These are phyloP conservation scores for Echinosophora koreensis DNA, from an alignment of 306 rosid genomes.

Conservation along the genomic window DNA sequence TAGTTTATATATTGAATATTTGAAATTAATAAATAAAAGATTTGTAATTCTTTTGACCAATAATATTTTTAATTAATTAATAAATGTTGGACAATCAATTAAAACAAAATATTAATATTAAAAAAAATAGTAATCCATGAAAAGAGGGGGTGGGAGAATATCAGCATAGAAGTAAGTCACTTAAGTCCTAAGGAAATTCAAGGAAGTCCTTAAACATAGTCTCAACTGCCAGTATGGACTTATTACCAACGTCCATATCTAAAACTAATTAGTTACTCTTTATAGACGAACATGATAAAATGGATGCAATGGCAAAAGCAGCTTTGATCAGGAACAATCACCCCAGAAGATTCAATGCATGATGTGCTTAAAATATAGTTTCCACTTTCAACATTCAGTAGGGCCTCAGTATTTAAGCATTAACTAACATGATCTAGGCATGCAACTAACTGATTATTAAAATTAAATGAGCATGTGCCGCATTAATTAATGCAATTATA, in stretches of 20 bases:
- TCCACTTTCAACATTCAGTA: background rate
- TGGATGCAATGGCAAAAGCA: background rate
- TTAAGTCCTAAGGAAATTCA: too few relatives aligned
- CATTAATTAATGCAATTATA: background rate
- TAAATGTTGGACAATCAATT: background rate
- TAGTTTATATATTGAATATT: too few relatives aligned
- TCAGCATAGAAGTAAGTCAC: too few relatives aligned
- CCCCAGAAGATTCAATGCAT: background rate
- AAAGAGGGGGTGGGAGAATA: too few relatives aligned
- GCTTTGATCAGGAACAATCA: slow-evolving; percentile 26
- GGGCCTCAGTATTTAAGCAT: slow-evolving; percentile 14
- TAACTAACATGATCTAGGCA: slow-evolving; percentile 17
- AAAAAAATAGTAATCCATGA: background rate
- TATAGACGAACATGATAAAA: background rate
- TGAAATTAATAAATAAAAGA: too few relatives aligned
- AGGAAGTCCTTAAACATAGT: background rate
- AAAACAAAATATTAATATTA: background rate
- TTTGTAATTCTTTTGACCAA: too few relatives aligned
- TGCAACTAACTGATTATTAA: slow-evolving; percentile 18
- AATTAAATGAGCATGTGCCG: slow-evolving; percentile 34
- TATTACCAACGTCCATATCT: background rate
- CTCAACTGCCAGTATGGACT: background rate
- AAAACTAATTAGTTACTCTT: background rate
- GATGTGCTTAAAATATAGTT: background rate
- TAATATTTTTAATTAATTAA: too few relatives aligned